A percentile compares a stretch with the other conserved stretches of the same genome.
These are phyloP conservation scores for Onygena corvina DNA, from an alignment of 2,329 filamentous ascomycete genomes.

Conservation along the genomic window DNA sequence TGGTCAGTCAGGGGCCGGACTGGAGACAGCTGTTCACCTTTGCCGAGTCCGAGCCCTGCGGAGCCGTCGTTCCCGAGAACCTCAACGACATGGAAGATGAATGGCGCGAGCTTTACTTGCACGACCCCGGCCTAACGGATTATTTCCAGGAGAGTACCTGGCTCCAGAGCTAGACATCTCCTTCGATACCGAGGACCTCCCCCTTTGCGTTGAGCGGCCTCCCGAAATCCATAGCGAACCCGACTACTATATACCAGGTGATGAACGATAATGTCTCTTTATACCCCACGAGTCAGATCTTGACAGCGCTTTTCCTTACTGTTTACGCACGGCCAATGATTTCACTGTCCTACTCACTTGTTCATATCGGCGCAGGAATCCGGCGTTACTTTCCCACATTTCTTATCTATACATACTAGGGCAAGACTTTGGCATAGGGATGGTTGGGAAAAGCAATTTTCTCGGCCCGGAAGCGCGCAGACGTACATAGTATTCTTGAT, in stretches of 20 bases:
- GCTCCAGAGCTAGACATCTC: conserved; percentile 24
- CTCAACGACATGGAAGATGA: conserved; percentile 33
- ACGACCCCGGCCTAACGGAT: conserved; percentile 33
- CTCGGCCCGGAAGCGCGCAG: background rate
- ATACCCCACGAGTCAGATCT: background rate
- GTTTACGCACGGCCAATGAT: background rate
- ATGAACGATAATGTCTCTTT: background rate
- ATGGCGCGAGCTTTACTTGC: conserved; percentile 36
- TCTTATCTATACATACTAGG: background rate
- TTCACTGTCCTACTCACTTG: background rate
- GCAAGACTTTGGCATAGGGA: background rate
- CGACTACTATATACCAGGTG: too few relatives aligned
- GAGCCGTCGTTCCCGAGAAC: conserved; percentile 29
- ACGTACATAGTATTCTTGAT: background rate
- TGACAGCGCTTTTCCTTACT: background rate
- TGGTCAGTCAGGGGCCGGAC: conserved; percentile 26
- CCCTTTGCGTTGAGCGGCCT: background rate
- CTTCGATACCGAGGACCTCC: background rate
- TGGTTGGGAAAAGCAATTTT: conserved; percentile 1
- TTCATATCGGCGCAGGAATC: background rate
- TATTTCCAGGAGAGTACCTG: conserved; percentile 31
- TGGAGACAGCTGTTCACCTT: conserved; percentile 35
- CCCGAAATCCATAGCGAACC: too few relatives aligned
- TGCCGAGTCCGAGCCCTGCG: conserved; percentile 28
- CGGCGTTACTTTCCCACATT: background rate